phyloP scores from a whole-genome alignment of 1,284 basidiomycete genomes.

The Leccinum variabile region DNA sequence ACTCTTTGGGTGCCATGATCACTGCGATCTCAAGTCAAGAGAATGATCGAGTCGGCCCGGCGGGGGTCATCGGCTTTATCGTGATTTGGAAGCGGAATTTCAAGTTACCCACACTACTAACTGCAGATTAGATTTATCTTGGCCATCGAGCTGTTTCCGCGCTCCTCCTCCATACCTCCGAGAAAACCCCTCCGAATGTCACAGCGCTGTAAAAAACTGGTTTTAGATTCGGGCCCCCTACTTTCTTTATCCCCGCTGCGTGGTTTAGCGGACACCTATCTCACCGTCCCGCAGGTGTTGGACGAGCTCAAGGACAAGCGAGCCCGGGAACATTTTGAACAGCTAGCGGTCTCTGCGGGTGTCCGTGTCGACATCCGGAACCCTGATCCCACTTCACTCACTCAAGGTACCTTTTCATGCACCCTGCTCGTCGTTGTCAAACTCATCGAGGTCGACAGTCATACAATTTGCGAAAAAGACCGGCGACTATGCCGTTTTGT shows the following conservation, averaged over 20 bases:
- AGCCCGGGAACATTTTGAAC: slow-evolving; percentile 83
- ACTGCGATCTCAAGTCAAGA: not conserved
- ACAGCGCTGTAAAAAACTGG: slow-evolving; percentile 70
- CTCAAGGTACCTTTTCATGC: slow-evolving; percentile 63
- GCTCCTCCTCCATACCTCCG: too few species aligned
- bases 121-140: slow-evolving; percentile 14
- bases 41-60: not conserved
- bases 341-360: slow-evolving; percentile 70
- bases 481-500: slow-evolving; percentile 94
- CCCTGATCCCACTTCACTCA: slow-evolving; percentile 72
- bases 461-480: slow-evolving; percentile 94
- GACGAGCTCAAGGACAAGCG: slow-evolving; percentile 86
- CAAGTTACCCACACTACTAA: slow-evolving; percentile 18
- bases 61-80: not conserved
- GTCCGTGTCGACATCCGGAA: slow-evolving; percentile 74
- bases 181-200: too few species aligned
- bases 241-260: slow-evolving; percentile 84
- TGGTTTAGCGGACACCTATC: slow-evolving; percentile 78
- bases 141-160: too few species aligned
- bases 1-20: slow-evolving; percentile 46
- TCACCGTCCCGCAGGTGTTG: slow-evolving; percentile 88
- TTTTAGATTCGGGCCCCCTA: slow-evolving; percentile 91
- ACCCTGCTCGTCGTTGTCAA: slow-evolving; percentile 9
- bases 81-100: not conserved
- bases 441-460: slow-evolving; percentile 49